phyloP scores from a whole-genome alignment of 2,329 filamentous ascomycete genomes.

The Penicillium sp. region DNA sequence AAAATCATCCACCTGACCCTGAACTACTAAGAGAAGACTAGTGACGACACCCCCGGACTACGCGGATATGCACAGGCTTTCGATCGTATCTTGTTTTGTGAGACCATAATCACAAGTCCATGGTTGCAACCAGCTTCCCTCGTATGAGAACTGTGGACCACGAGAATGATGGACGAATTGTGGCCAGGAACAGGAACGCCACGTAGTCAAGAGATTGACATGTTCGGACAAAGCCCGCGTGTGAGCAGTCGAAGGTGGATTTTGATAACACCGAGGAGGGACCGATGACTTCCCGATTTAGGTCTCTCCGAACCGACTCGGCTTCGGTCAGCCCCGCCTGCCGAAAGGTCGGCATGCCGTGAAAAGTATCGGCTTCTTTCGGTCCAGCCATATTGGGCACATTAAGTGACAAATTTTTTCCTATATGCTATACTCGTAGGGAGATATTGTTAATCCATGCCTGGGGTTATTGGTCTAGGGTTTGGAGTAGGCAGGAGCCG shows the following conservation, averaged over 20 bases:
- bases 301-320: slow-evolving; percentile 15
- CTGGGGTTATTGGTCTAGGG: background rate
- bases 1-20: background rate
- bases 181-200: slow-evolving; percentile 2
- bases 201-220: slow-evolving; percentile 2
- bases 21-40: background rate
- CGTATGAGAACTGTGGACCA: slow-evolving; percentile 15
- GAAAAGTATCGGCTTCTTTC: background rate
- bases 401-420: background rate
- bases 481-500: background rate
- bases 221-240: slow-evolving; percentile 16
- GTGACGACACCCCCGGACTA: background rate
- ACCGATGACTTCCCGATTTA: slow-evolving; percentile 17
- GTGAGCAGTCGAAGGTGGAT: background rate
- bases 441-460: too few species aligned
- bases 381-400: background rate
- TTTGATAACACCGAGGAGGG: slow-evolving; percentile 18
- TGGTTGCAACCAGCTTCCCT: background rate
- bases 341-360: slow-evolving; percentile 16
- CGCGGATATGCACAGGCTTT: background rate
- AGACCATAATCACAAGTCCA: background rate
- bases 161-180: slow-evolving; percentile 12
- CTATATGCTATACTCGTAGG: background rate
- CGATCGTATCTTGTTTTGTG: background rate
- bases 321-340: slow-evolving; percentile 1